Evolutionary conservation across 2,329 filamentous ascomycete genomes (phyloP).

Genomic region (Nothomitra cinnamomea): DNA sequence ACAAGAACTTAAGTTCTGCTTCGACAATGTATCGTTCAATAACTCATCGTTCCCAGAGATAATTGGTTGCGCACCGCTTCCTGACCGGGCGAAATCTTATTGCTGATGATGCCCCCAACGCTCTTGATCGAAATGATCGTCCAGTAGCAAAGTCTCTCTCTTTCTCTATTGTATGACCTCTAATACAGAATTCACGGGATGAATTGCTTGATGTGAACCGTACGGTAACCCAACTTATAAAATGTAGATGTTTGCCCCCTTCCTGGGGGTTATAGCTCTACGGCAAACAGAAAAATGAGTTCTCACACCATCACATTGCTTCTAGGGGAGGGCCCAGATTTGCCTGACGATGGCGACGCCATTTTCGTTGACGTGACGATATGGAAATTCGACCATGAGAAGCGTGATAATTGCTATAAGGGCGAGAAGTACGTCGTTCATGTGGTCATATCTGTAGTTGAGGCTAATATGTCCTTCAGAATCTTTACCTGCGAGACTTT

Average conservation of each 20-base stretch:
- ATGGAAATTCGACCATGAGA: neutral
- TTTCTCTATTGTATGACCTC: no score
- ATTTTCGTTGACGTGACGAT: neutral
- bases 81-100: no score
- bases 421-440: neutral
- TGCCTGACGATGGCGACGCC: neutral
- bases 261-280: neutral
- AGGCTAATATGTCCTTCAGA: neutral
- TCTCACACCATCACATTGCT: neutral
- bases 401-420: neutral
- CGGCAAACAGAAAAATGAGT: neutral
- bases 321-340: neutral
- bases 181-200: no score
- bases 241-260: neutral
- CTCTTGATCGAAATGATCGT: no score
- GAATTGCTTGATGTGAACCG: no score
- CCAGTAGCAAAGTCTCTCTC: no score
- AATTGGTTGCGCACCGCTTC: no score
- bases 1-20: no score
- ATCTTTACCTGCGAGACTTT: neutral
- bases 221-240: no score
- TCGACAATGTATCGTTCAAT: no score
- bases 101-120: no score
- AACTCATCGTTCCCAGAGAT: no score
- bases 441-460: neutral